A percentile compares a stretch with the other conserved stretches of the same genome.
These are phyloP conservation scores for Auriscalpium vulgare DNA, from an alignment of 768 basidiomycete genomes.

Conservation along the genomic window DNA sequence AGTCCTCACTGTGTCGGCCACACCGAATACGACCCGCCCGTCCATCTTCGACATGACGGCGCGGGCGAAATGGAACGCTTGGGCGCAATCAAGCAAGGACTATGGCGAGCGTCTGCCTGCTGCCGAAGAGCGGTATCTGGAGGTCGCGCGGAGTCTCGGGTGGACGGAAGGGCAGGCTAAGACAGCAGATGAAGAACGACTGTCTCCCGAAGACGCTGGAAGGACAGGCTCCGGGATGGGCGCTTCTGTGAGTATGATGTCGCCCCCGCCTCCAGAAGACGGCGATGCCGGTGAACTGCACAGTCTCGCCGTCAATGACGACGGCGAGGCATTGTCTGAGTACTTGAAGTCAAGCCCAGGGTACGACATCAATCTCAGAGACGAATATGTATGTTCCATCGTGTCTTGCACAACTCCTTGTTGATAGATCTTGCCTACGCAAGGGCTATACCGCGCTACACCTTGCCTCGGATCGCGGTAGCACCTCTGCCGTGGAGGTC, in stretches of 20 bases:
- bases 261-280: conserved; percentile 25
- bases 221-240: conserved; percentile 42
- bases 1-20: conserved; percentile 49
- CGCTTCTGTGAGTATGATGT: conserved; percentile 52
- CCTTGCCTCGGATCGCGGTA: conserved; percentile 79
- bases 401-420: background rate
- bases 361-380: conserved; percentile 48
- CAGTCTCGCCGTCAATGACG: conserved; percentile 52
- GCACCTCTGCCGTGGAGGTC: conserved; percentile 43
- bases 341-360: conserved; percentile 25
- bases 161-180: conserved; percentile 41
- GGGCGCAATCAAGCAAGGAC: conserved; percentile 44
- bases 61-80: conserved; percentile 85
- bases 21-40: conserved; percentile 54
- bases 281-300: conserved; percentile 37
- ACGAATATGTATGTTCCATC: conserved; percentile 53
- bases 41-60: conserved; percentile 74
- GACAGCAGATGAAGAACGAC: conserved; percentile 9
- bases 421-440: conserved; percentile 2
- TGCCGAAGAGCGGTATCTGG: conserved; percentile 60
- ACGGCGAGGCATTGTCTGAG: conserved; percentile 40
- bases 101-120: conserved; percentile 35
- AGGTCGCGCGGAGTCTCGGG: conserved; percentile 59
- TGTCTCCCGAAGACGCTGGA: too few relatives aligned
- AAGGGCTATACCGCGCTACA: conserved; percentile 89